Conservation (phyloP, 1,284 basidiomycete genomes). For the Puccinia novopanici region DNA sequence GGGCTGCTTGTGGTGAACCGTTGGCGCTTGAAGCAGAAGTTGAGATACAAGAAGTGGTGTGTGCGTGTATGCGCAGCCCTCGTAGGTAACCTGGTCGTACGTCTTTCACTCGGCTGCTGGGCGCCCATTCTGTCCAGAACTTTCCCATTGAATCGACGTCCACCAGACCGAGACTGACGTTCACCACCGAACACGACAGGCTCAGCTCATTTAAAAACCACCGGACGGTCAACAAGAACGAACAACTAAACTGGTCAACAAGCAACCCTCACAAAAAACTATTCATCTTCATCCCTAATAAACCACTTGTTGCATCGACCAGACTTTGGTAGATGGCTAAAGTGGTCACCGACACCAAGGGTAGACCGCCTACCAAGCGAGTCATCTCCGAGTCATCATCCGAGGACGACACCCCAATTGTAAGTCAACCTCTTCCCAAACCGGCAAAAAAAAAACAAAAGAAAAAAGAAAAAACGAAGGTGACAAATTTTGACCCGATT, state of each 20-base stretch:
- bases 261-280: too few relatives aligned
- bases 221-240: background rate
- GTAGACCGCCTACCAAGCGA: slow-evolving; percentile 25
- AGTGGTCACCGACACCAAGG: slow-evolving; percentile 15
- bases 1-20: too few relatives aligned
- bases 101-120: too few relatives aligned
- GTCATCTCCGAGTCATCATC: slow-evolving; percentile 38
- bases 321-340: background rate
- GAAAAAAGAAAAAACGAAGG: background rate
- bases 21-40: too few relatives aligned
- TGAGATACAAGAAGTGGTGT: too few relatives aligned
- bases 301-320: background rate
- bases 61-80: background rate
- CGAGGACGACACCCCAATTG: slow-evolving; percentile 37
- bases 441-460: background rate
- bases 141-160: background rate
- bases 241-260: slow-evolving; percentile 13
- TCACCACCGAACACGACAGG: background rate
- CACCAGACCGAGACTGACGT: background rate
- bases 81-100: background rate
- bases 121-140: background rate
- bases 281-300: background rate
- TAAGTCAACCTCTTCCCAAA: background rate
- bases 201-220: background rate
- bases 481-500: background rate